Conservation (phyloP, 257 asterid species). For the Mentha longifolia region DNA sequence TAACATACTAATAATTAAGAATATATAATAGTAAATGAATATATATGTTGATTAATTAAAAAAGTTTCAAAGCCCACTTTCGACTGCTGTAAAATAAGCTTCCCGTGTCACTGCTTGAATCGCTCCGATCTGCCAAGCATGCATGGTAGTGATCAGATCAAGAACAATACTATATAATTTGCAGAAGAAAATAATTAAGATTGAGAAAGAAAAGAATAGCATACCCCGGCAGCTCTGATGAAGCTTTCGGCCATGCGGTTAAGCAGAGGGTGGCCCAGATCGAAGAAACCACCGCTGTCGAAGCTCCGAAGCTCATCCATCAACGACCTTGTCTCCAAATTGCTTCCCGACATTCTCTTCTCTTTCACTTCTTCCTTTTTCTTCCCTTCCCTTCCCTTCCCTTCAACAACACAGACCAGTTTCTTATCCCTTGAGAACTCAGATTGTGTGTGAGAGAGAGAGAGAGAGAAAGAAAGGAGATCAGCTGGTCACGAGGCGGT, state of each 20-base stretch:
- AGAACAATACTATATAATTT: too few species aligned
- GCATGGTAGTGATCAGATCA: too few species aligned
- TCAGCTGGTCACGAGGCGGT: background rate
- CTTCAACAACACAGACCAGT: too few species aligned
- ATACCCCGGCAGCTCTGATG: conserved; percentile 89
- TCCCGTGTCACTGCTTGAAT: conserved; percentile 87
- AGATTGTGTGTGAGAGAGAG: background rate
- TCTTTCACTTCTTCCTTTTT: background rate
- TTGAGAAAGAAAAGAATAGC: too few species aligned
- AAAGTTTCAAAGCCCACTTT: conserved; percentile 45
- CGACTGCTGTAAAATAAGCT: conserved; percentile 72
- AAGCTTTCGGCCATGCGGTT: conserved; percentile 83
- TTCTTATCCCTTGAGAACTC: background rate
- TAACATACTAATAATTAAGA: background rate
- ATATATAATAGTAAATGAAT: background rate
- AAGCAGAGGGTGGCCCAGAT: conserved; percentile 93
- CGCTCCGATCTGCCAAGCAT: conserved; percentile 72
- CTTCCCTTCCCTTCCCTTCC: background rate
- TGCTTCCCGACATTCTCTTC: conserved; percentile 52
- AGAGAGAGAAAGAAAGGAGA: background rate
- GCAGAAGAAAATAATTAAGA: too few species aligned
- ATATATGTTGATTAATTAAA: too few species aligned
- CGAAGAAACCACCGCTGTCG: conserved; percentile 65
- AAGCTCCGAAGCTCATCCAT: conserved; percentile 74
- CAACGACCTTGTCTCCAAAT: conserved; percentile 68